Evolutionary conservation across 129 eudicot species (phyloP).

Genomic region (Dittrichia graveolens): DNA sequence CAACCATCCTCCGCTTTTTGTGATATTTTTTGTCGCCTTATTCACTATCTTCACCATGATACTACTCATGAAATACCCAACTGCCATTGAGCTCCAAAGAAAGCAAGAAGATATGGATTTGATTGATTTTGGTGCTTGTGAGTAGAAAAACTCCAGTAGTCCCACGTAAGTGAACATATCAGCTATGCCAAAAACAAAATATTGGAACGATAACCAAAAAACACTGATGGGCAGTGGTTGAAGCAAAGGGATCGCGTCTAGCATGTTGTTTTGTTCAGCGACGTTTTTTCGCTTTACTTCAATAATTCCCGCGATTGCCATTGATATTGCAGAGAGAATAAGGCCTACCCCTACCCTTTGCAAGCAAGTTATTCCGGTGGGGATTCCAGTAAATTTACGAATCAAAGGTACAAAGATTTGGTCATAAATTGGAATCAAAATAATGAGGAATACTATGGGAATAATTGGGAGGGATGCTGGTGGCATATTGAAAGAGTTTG

Average conservation of each 20-base stretch:
- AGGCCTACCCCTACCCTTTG: slow-evolving; percentile 77
- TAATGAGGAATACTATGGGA: slow-evolving; percentile 51
- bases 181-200: slow-evolving; percentile 71
- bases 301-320: slow-evolving; percentile 62
- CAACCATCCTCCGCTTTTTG: slow-evolving; percentile 70
- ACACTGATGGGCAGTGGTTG: slow-evolving; percentile 70
- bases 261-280: slow-evolving; percentile 54
- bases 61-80: slow-evolving; percentile 65
- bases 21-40: slow-evolving; percentile 41
- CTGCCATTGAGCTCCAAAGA: slow-evolving; percentile 78
- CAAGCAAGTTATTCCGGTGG: slow-evolving; percentile 73
- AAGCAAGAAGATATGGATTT: slow-evolving; percentile 76
- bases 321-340: slow-evolving; percentile 60
- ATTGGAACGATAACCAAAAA: slow-evolving; percentile 62
- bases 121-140: slow-evolving; percentile 63
- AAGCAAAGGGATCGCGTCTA: slow-evolving; percentile 57
- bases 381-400: slow-evolving; percentile 56
- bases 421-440: slow-evolving; percentile 62
- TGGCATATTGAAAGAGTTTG: slow-evolving; percentile 57
- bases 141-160: slow-evolving; percentile 73
- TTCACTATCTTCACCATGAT: slow-evolving; percentile 57
- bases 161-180: slow-evolving; percentile 82
- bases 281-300: slow-evolving; percentile 68
- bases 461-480: slow-evolving; percentile 73
- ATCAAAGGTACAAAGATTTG: slow-evolving; percentile 49